Evolutionary conservation across 2,329 filamentous ascomycete genomes (phyloP), one percentile per base, ranked within the genome.

Genomic region (Elsinoe arachidis): DNA sequence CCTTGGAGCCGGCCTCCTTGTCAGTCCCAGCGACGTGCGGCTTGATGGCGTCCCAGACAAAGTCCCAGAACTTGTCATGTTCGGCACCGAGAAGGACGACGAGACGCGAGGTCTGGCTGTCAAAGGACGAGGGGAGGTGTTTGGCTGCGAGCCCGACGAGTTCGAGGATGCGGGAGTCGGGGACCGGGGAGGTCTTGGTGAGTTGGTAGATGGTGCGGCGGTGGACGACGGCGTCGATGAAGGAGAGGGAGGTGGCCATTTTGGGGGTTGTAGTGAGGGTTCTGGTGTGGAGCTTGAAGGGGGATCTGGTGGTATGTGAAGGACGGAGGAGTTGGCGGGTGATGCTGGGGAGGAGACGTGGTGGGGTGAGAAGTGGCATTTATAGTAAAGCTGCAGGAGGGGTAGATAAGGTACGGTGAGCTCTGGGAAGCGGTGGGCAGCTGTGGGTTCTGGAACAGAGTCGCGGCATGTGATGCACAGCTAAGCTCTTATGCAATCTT

Each of bases 41-140:
- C 75, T 85, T 83, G 59, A 92, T 78, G 55, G 80, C 74, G 26
- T 85, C 82, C 60, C 76, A 73, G 57, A 83, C 79, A 59, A 90
- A 78, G 69, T 89, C 85, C 92, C 91, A 96, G 65, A 95, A 83
- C 76, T 87, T 86, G 66, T 90, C 84, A 77, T 96, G 91, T 72
- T 96, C 87, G 61, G 80, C 81, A 67, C 87, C 85, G 67, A 93
- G 79, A 56, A 96, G 82, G 54, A 96, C 80, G 49, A 95, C 80
- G 59, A 87, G 75, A 59, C 91, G 85, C 63, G 88, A 86, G 64
- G 84, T 84, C 77, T 96, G 91, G 41, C 84, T 87, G 83, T 96
- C 96, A 85, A 96, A 96, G 62, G 85, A 84, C 55, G 82, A 86
- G 41, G 91, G 91, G 1, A 86, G 79, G 70, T 90, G 78, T 59